A percentile compares a stretch with the other conserved stretches of the same genome.
phyloP scores from a whole-genome alignment of 2,329 filamentous ascomycete species.

The Colletotrichum sp. region DNA sequence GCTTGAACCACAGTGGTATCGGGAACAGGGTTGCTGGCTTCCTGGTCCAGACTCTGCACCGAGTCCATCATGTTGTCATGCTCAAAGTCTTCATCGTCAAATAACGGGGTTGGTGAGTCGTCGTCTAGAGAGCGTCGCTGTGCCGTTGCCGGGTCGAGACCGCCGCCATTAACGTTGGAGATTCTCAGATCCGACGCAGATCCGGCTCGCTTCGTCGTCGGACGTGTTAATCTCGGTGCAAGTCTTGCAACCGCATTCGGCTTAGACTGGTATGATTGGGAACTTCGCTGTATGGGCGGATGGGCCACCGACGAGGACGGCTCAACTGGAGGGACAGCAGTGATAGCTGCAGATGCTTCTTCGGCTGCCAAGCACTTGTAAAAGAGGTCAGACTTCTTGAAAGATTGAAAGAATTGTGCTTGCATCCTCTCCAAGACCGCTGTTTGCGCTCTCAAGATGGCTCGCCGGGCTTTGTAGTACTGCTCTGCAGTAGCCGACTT shows the following conservation, averaged over 20 bases:
- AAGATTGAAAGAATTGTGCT: slow-evolving; percentile 77
- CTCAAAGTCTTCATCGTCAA: slow-evolving; percentile 83
- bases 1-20: slow-evolving; percentile 86
- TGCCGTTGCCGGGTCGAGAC: slow-evolving; percentile 42
- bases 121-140: slow-evolving; percentile 76
- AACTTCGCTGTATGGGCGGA: slow-evolving; percentile 20
- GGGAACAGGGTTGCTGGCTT: slow-evolving; percentile 64
- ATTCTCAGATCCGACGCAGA: slow-evolving; percentile 54
- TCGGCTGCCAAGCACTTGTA: slow-evolving; percentile 95
- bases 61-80: slow-evolving; percentile 74
- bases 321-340: not conserved
- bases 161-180: slow-evolving; percentile 40
- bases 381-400: slow-evolving; percentile 92
- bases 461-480: slow-evolving; percentile 81
- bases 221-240: slow-evolving; percentile 46
- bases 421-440: slow-evolving; percentile 85
- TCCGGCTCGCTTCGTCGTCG: slow-evolving; percentile 44
- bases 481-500: slow-evolving; percentile 77
- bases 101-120: slow-evolving; percentile 56
- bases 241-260: slow-evolving; percentile 49
- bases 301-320: not conserved
- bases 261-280: slow-evolving; percentile 46
- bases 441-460: slow-evolving; percentile 83
- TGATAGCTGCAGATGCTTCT: slow-evolving; percentile 59
- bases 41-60: slow-evolving; percentile 79